These are phyloP conservation scores for Coemansia sp. DNA, from an alignment of 192 early-diverging fungal species.

Conservation along the genomic window DNA sequence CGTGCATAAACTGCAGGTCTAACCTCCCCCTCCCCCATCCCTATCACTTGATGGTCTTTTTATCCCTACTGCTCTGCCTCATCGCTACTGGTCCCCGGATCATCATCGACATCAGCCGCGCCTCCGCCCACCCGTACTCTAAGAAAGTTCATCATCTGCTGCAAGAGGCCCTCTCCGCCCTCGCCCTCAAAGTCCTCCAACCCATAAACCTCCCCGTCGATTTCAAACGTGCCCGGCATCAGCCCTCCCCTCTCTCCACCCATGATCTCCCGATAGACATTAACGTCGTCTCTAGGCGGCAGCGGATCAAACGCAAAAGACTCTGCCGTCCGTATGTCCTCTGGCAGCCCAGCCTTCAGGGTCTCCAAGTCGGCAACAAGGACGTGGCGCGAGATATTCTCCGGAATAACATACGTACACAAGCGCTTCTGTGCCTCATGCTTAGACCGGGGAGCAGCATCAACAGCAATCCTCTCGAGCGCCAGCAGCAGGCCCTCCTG, in stretches of 20 bases:
- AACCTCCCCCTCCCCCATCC: background rate
- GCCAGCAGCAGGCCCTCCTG: constrained; percentile 50
- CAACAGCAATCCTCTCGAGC: constrained; percentile 26
- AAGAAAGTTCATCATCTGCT: constrained; percentile 21
- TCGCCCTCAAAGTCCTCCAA: constrained; percentile 13
- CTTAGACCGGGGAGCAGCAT: background rate
- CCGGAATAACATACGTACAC: constrained; percentile 41
- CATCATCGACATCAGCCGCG: constrained; percentile 12
- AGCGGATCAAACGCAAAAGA: constrained; percentile 51
- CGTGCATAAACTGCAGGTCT: background rate
- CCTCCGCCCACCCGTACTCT: constrained; percentile 6
- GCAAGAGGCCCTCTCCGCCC: background rate
- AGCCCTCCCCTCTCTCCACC: background rate
- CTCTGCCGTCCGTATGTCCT: constrained; percentile 20
- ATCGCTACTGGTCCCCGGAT: constrained; percentile 41
- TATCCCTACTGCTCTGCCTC: constrained; percentile 9
- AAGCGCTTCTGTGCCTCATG: constrained; percentile 15
- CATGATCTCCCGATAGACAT: constrained; percentile 33
- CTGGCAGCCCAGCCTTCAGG: constrained; percentile 43
- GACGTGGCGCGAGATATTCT: constrained; percentile 49
- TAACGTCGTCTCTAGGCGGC: constrained; percentile 40
- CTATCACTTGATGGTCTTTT: background rate
- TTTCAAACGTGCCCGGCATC: constrained; percentile 35
- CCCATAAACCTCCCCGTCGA: constrained; percentile 13
- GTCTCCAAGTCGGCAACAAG: constrained; percentile 46